Evolutionary conservation across 2,329 filamentous ascomycete species (phyloP).

Genomic region (Hypoxylon sp.): DNA sequence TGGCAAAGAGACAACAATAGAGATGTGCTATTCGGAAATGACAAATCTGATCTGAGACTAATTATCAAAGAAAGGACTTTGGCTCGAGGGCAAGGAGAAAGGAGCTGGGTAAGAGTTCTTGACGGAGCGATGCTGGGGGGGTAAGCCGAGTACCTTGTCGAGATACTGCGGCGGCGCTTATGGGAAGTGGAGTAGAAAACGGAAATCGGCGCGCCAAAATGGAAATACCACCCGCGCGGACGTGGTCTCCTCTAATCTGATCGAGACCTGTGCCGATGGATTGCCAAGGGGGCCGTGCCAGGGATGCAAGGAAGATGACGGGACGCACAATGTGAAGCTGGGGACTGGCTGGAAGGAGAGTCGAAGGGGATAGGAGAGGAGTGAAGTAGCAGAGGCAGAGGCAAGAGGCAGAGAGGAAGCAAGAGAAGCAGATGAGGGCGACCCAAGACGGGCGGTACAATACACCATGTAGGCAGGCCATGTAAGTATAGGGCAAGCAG

Average conservation of each 20-base stretch:
- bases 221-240: slow-evolving; percentile 41
- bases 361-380: slow-evolving; percentile 9
- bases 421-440: slow-evolving; percentile 36
- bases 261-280: slow-evolving; percentile 34
- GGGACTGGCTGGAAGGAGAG: slow-evolving; percentile 6
- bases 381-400: not conserved
- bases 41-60: slow-evolving; percentile 27
- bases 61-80: slow-evolving; percentile 27
- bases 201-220: slow-evolving; percentile 40
- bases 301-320: slow-evolving; percentile 20
- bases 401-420: slow-evolving; percentile 31
- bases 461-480: slow-evolving; percentile 1
- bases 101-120: slow-evolving; percentile 25
- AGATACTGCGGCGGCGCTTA: slow-evolving; percentile 42
- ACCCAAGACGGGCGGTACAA: slow-evolving; percentile 34
- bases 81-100: slow-evolving; percentile 33
- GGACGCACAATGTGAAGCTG: slow-evolving; percentile 11
- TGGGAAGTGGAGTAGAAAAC: slow-evolving; percentile 40
- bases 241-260: slow-evolving; percentile 22
- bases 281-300: slow-evolving; percentile 42
- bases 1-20: slow-evolving; percentile 11
- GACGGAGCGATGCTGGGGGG: slow-evolving; percentile 25
- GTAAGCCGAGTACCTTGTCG: slow-evolving; percentile 27
- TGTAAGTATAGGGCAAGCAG: slow-evolving; percentile 4
- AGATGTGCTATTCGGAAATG: slow-evolving; percentile 19